Evolutionary conservation across 2,329 filamentous ascomycete genomes (phyloP), one percentile per base, ranked within the genome.

Genomic region (Colletotrichum trifolii): DNA sequence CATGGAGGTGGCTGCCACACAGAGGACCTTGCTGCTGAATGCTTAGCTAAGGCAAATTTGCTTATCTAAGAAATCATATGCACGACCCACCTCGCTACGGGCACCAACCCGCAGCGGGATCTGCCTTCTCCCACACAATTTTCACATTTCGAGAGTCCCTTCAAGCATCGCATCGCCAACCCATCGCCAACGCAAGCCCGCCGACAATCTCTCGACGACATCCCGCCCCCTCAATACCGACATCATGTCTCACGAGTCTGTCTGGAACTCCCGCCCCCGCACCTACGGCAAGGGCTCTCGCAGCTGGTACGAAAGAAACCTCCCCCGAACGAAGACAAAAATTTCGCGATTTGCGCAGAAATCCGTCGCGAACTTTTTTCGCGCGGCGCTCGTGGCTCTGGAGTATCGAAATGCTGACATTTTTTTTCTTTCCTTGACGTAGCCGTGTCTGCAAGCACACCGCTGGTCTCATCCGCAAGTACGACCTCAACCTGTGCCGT

Each of bases 391-490:
- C 34, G 15, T 49, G 42, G 33, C 52, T 53, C 38, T 39, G 38
- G 36, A 64, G 62, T 53, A 42, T 36, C 38, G 39, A 65, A 64
- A 50, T 70, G 71, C 76, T 78, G 73, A 78, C 75, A 64, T 69
- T 55, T 69, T 68, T 64, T 60, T 68, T 35, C 17, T 43, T 70
- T 49, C 4, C 4, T 25, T 4, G 2, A 4, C 72, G 71, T 72
- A 88, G 86, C 86, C 86, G 86, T 71, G 85, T 88, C 78, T 89
- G 86, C 93, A 93, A 94, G 80, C 95, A 99, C 92, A 90, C 89
- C 80, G 95, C 96, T 79, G 96, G 96, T 96, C 90, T 99, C 75
- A 97, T 99, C 90, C 94, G 96, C 88, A 99, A 99, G 88, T 99
- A 99, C 87, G 95, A 96, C 80, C 89, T 97, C 76, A 93, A 97